Conservation (phyloP, 768 basidiomycete species). For the Xerocomus brunneocitrinus region DNA sequence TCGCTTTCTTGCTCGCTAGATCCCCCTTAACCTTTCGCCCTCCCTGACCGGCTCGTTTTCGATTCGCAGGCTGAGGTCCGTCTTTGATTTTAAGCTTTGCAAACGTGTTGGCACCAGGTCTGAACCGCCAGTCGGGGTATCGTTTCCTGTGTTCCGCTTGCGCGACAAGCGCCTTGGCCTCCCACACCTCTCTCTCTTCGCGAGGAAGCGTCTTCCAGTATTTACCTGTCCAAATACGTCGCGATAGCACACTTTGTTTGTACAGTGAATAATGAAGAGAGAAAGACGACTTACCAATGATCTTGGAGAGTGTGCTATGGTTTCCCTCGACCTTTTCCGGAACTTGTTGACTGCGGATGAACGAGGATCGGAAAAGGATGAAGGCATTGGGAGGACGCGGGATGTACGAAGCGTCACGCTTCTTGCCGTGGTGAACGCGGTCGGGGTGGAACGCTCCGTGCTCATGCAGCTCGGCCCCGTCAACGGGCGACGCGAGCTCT, state of each 20-base stretch:
- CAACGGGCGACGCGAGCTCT: conserved; percentile 13
- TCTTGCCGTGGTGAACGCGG: conserved; percentile 52
- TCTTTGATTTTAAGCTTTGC: conserved; percentile 38
- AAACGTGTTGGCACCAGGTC: conserved; percentile 53
- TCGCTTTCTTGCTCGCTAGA: conserved; percentile 26
- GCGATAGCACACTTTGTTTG: background rate
- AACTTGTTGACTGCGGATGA: conserved; percentile 69
- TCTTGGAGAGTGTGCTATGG: conserved; percentile 75
- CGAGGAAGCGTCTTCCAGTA: conserved; percentile 70
- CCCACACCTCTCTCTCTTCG: conserved; percentile 70
- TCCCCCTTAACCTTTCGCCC: conserved; percentile 29
- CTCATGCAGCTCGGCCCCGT: conserved; percentile 14
- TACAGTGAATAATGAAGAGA: background rate
- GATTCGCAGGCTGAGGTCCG: conserved; percentile 30
- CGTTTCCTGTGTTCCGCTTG: conserved; percentile 68
- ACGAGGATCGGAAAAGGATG: conserved; percentile 78
- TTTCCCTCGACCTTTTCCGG: conserved; percentile 77
- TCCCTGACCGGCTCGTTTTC: conserved; percentile 27
- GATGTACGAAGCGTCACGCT: conserved; percentile 69
- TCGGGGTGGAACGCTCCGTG: conserved; percentile 26
- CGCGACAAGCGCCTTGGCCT: conserved; percentile 65
- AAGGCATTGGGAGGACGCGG: conserved; percentile 83
- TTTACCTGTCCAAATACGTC: conserved; percentile 42
- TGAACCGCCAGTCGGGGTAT: conserved; percentile 82
- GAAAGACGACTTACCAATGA: conserved; percentile 49